Conservation (phyloP, 805 yeast species). For the Kregervanrija pseudodelftensis region DNA sequence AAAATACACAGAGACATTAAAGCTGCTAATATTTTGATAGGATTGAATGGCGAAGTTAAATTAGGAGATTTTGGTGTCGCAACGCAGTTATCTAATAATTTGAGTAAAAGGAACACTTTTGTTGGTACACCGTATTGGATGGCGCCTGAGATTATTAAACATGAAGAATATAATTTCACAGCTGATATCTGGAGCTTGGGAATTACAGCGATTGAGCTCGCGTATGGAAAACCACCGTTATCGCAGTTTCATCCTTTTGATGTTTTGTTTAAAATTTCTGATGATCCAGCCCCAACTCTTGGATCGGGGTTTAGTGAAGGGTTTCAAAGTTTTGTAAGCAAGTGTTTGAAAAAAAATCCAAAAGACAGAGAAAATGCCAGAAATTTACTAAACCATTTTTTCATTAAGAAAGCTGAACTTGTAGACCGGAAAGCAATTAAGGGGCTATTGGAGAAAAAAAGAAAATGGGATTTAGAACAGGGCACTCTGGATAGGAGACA, state of each 20-base stretch:
- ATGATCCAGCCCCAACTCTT: conserved; percentile 38
- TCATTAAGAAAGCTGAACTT: conserved; percentile 37
- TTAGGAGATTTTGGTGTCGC: conserved; percentile 97
- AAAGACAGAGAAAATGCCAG: conserved; percentile 56
- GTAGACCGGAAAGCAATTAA: conserved; percentile 26
- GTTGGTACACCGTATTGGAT: conserved; percentile 60
- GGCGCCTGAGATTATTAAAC: conserved; percentile 54
- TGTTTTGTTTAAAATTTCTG: conserved; percentile 44
- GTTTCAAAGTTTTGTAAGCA: conserved; percentile 61
- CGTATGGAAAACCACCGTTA: conserved; percentile 67
- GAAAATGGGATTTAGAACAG: conserved; percentile 33
- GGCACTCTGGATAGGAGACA: conserved; percentile 21
- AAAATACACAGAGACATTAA: conserved; percentile 90
- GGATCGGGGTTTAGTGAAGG: conserved; percentile 28
- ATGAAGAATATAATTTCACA: conserved; percentile 52
- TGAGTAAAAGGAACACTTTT: conserved; percentile 43
- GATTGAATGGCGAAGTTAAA: conserved; percentile 67
- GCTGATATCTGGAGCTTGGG: conserved; percentile 82
- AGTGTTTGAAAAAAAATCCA: conserved; percentile 70
- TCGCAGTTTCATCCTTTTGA: conserved; percentile 48
- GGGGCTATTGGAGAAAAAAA: conserved; percentile 36
- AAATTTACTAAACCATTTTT: conserved; percentile 56
- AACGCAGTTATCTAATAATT: conserved; percentile 56
- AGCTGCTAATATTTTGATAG: conserved; percentile 81
- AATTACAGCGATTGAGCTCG: conserved; percentile 68